Evolutionary conservation across 352 stramenopile species (phyloP).

Genomic region (Globisporangium middletonii): DNA sequence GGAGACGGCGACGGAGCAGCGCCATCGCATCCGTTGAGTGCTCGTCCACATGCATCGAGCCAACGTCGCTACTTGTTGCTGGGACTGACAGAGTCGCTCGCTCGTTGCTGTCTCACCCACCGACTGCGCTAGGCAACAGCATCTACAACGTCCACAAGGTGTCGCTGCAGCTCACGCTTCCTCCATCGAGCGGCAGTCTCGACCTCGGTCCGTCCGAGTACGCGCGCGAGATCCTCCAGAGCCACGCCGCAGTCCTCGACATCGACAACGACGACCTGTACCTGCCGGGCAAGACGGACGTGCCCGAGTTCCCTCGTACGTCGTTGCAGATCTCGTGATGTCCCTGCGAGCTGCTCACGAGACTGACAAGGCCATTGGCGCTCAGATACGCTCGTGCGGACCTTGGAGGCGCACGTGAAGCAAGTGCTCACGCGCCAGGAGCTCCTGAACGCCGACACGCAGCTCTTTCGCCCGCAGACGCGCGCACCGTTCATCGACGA

Average conservation of each 20-base stretch:
- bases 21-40: slow-evolving; percentile 50
- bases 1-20: slow-evolving; percentile 33
- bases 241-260: slow-evolving; percentile 47
- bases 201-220: slow-evolving; percentile 18
- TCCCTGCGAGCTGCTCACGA: not conserved
- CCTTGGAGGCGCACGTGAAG: slow-evolving; percentile 37
- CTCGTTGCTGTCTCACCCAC: slow-evolving; percentile 5
- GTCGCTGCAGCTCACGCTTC: slow-evolving; percentile 28
- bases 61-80: too few relatives aligned
- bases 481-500: slow-evolving; percentile 20
- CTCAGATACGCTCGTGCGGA: slow-evolving; percentile 49
- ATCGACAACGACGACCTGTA: slow-evolving; percentile 70
- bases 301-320: slow-evolving; percentile 64
- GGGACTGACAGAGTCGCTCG: not conserved
- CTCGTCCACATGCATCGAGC: not conserved
- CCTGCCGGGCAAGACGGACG: slow-evolving; percentile 49
- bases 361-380: not conserved
- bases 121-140: slow-evolving; percentile 36
- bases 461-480: slow-evolving; percentile 31
- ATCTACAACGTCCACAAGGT: slow-evolving; percentile 65
- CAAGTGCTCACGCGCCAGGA: slow-evolving; percentile 29
- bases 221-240: slow-evolving; percentile 38
- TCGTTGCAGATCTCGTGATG: not conserved
- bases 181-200: slow-evolving; percentile 1
- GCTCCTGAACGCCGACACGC: slow-evolving; percentile 38